Conservation (phyloP, 768 basidiomycete species). For the Leccinum broughii region DNA sequence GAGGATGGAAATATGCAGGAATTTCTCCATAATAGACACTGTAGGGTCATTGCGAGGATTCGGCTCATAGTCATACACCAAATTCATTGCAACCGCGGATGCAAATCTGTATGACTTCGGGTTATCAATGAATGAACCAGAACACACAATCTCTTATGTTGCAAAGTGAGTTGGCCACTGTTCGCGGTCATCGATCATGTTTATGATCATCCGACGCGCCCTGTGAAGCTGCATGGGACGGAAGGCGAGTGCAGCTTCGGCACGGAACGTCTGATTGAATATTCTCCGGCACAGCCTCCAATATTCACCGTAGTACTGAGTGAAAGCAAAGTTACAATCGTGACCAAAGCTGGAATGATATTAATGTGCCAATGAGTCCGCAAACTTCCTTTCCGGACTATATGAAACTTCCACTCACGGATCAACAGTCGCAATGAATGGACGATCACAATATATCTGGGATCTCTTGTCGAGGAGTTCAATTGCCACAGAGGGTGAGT, state of each 20-base stretch:
- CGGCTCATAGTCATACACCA: conserved; percentile 4
- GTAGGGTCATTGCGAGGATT: background rate
- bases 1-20: background rate
- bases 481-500: background rate
- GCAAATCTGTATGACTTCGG: conserved; percentile 24
- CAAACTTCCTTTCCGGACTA: background rate
- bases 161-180: background rate
- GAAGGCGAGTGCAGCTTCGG: conserved; percentile 6
- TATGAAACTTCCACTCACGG: background rate
- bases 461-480: conserved; percentile 1
- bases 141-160: background rate
- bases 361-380: background rate
- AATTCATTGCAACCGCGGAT: conserved; percentile 29
- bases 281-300: conserved; percentile 17
- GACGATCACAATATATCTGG: conserved; percentile 5
- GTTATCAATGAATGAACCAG: background rate
- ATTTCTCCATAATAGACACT: background rate
- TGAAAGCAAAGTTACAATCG: background rate
- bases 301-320: background rate
- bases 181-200: conserved; percentile 10
- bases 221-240: conserved; percentile 18
- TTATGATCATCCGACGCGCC: conserved; percentile 13
- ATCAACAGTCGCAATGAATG: background rate
- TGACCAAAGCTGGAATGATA: background rate
- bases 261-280: conserved; percentile 21